Percentiles rank a stretch among this genome's conserved stretches.
phyloP scores from a whole-genome alignment of 2,329 filamentous ascomycete genomes.

The Penicillium decumbens region DNA sequence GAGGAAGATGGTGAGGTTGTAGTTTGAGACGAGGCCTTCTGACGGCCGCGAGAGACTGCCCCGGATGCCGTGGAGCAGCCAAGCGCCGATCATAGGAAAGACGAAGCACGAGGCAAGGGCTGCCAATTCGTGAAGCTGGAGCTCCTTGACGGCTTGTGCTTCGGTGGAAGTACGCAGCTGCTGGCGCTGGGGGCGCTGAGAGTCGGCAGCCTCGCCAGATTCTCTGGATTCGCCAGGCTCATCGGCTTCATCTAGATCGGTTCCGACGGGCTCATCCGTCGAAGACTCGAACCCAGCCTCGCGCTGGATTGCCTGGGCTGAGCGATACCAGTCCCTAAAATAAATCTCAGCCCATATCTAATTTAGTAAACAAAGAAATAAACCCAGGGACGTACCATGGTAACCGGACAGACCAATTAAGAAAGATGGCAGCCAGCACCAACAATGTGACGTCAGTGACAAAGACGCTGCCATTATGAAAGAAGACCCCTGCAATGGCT shows the following conservation, averaged over 20 bases:
- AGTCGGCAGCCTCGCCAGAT: constrained; percentile 14
- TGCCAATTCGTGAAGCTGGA: constrained; percentile 68
- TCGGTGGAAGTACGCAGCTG: constrained; percentile 13
- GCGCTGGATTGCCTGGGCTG: constrained; percentile 60
- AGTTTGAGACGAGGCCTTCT: constrained; percentile 83
- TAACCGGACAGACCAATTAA: constrained; percentile 86
- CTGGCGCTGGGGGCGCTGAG: constrained; percentile 3
- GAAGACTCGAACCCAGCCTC: constrained; percentile 30
- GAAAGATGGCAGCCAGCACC: constrained; percentile 72
- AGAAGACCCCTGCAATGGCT: constrained; percentile 76
- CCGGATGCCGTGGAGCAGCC: constrained; percentile 75
- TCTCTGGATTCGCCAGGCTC: constrained; percentile 11
- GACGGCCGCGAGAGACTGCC: constrained; percentile 75
- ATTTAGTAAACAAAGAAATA: constrained; percentile 2
- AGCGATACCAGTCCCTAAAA: constrained; percentile 66
- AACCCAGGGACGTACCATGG: constrained; percentile 63
- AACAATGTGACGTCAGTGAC: constrained; percentile 82
- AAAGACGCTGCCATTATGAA: constrained; percentile 75
- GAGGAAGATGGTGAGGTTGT: constrained; percentile 87
- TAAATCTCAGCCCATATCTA: background rate
- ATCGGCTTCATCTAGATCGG: constrained; percentile 18
- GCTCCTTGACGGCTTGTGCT: constrained; percentile 52
- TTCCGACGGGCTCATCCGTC: constrained; percentile 18
- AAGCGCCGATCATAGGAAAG: constrained; percentile 73
- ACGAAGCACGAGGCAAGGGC: constrained; percentile 75